Percentiles rank a stretch among this genome's conserved stretches.
Evolutionary conservation across 768 basidiomycete genomes (phyloP).

Genomic region (Termitomyces eurrhizus): DNA sequence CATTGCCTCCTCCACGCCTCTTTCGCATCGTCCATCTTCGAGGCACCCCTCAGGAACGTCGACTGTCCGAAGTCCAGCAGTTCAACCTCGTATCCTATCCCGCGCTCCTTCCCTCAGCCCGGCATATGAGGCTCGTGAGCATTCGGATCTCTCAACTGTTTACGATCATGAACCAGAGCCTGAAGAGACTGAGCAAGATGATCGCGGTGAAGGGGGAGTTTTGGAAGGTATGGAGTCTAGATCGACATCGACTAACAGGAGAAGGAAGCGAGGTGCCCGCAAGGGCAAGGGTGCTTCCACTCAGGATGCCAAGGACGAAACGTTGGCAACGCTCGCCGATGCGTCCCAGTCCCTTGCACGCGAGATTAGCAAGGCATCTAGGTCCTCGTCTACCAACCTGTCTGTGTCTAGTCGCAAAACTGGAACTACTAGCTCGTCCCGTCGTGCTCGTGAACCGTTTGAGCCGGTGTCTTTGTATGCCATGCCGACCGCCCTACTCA

Average conservation of each 20-base stretch:
- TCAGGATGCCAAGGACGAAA: conserved; percentile 46
- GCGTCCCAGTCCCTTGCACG: conserved; percentile 82
- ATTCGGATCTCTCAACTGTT: conserved; percentile 48
- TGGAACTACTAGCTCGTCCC: conserved; percentile 19
- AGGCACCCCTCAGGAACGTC: conserved; percentile 51
- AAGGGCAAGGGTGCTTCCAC: conserved; percentile 67
- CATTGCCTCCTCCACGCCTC: conserved; percentile 56
- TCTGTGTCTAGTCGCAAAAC: conserved; percentile 28
- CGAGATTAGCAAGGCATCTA: conserved; percentile 72
- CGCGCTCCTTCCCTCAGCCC: conserved; percentile 62
- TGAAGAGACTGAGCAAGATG: conserved; percentile 42
- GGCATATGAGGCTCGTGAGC: conserved; percentile 39
- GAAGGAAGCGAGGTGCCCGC: conserved; percentile 80
- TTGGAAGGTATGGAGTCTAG: conserved; percentile 44
- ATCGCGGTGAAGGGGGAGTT: conserved; percentile 31
- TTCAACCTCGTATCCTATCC: conserved; percentile 52
- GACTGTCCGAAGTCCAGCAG: conserved; percentile 48
- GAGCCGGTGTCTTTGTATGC: conserved; percentile 47
- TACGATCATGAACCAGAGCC: conserved; percentile 47
- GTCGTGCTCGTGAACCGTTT: conserved; percentile 26
- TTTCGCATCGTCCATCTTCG: conserved; percentile 70
- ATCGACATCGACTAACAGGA: conserved; percentile 70
- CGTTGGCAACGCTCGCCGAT: conserved; percentile 66
- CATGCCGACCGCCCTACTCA: conserved; percentile 32
- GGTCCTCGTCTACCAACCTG: conserved; percentile 36